Conservation (phyloP, 2,329 filamentous ascomycete genomes). For the Sordariomycetes sp. region DNA sequence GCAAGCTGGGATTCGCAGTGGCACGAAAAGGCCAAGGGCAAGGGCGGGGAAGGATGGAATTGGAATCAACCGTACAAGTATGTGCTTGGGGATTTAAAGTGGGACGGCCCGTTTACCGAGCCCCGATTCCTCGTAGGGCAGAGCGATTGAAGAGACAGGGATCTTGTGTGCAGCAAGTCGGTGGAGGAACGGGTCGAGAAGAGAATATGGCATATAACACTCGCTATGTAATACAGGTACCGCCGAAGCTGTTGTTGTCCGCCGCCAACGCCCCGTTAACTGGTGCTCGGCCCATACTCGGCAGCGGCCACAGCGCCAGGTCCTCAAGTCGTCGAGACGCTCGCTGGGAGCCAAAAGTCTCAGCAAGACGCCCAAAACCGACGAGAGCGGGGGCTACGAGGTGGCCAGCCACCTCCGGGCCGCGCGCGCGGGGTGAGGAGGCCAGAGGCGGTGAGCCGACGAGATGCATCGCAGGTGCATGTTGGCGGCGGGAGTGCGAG, state of each 20-base stretch:
- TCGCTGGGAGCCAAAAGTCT: too few species aligned
- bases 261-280: too few species aligned
- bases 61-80: too few species aligned
- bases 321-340: too few species aligned
- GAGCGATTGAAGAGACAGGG: neutral
- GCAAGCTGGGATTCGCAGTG: slow-evolving; percentile 3
- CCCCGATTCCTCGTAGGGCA: neutral
- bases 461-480: neutral
- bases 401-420: neutral
- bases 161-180: neutral
- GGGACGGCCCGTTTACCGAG: neutral
- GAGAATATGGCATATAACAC: too few species aligned
- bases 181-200: neutral
- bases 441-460: neutral
- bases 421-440: neutral
- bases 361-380: neutral
- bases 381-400: neutral
- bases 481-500: too few species aligned
- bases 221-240: too few species aligned
- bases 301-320: too few species aligned
- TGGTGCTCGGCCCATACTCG: too few species aligned
- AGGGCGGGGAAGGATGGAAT: neutral
- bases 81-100: neutral
- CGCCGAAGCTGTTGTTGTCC: too few species aligned
- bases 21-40: neutral